Conservation (phyloP, 2,329 filamentous ascomycete species). For the Dichotomopilus funicola region DNA sequence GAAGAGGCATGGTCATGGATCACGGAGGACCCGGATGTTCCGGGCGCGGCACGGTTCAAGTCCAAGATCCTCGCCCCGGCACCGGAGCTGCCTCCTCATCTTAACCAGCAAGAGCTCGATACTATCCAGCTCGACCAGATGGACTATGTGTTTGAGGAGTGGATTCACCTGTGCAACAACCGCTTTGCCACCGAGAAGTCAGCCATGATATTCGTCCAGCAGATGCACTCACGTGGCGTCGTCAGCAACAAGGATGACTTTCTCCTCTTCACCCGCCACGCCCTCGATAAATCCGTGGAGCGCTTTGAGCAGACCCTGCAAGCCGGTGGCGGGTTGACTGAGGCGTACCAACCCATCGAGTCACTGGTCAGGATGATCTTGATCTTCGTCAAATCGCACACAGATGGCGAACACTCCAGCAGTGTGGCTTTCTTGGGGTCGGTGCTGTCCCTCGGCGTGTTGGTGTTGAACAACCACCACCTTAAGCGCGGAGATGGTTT, state of each 20-base stretch:
- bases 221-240: conserved; percentile 68
- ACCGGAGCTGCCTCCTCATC: conserved; percentile 36
- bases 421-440: conserved; percentile 71
- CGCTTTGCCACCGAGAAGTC: conserved; percentile 68
- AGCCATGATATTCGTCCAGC: conserved; percentile 70
- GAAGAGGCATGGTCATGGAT: conserved; percentile 79
- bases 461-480: conserved; percentile 82
- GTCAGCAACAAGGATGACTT: conserved; percentile 71
- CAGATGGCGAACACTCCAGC: conserved; percentile 49
- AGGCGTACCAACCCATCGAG: conserved; percentile 61
- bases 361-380: conserved; percentile 75
- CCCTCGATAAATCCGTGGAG: conserved; percentile 71
- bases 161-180: conserved; percentile 76
- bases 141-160: conserved; percentile 94
- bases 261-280: conserved; percentile 69
- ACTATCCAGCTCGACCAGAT: conserved; percentile 69
- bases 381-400: conserved; percentile 66
- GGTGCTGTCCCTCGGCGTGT: conserved; percentile 66
- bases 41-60: conserved; percentile 64
- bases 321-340: conserved; percentile 51
- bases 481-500: conserved; percentile 72
- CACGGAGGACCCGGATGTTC: conserved; percentile 59
- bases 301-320: conserved; percentile 68
- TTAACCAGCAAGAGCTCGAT: conserved; percentile 49
- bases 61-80: conserved; percentile 46